Percentiles rank a stretch among this genome's conserved stretches.
Evolutionary conservation across 148 eudicot species (phyloP).

Genomic region (Diospyros kaki): DNA sequence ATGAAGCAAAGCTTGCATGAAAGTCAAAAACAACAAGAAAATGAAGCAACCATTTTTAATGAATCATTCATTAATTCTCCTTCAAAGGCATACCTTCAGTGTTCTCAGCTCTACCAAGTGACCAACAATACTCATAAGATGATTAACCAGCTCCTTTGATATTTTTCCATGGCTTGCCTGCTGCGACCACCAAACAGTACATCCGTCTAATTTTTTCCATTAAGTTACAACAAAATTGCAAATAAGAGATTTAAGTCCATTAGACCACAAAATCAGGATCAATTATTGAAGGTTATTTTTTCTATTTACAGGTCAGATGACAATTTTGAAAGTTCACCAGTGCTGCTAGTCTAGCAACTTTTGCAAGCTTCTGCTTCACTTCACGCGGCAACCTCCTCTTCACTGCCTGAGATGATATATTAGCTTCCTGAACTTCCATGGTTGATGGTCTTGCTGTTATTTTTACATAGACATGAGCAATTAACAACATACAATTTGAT

Average conservation of each 20-base stretch:
- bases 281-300: background rate
- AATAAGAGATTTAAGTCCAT: background rate
- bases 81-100: constrained; percentile 55
- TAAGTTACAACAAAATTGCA: constrained; percentile 1
- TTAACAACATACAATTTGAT: background rate
- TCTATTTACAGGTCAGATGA: background rate
- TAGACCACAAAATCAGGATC: background rate
- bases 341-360: constrained; percentile 94
- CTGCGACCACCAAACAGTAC: constrained; percentile 37
- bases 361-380: constrained; percentile 88
- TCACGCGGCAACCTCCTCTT: constrained; percentile 93
- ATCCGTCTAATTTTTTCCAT: constrained; percentile 3
- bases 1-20: background rate
- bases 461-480: constrained; percentile 12
- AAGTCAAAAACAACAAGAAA: background rate
- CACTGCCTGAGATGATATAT: constrained; percentile 62
- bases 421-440: constrained; percentile 64
- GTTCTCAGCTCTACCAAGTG: constrained; percentile 84
- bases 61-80: background rate
- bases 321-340: constrained; percentile 9
- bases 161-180: constrained; percentile 74
- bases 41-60: background rate
- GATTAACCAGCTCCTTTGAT: constrained; percentile 72
- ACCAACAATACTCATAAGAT: constrained; percentile 87
- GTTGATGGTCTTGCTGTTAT: constrained; percentile 77